Conservation (phyloP, 176 grass and related monocot species). For the Pontederia paniculata region DNA sequence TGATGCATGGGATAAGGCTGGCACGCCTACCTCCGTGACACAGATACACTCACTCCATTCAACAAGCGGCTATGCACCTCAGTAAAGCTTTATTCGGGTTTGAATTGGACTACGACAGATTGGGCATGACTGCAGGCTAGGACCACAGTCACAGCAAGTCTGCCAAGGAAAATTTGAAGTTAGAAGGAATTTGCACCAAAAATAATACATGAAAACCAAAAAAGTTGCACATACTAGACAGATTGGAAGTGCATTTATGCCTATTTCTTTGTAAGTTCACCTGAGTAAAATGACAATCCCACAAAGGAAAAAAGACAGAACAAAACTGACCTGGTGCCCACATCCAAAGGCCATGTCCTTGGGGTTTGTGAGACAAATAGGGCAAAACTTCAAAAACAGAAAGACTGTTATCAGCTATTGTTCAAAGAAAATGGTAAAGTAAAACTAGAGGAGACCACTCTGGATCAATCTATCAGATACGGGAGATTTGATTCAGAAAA, state of each 20-base stretch:
- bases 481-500: not conserved
- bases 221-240: not conserved
- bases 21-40: too few species aligned
- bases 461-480: not conserved
- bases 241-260: not conserved
- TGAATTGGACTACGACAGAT: not conserved
- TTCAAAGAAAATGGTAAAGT: not conserved
- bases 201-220: too few species aligned
- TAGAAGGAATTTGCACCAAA: not conserved
- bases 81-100: not conserved
- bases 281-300: too few species aligned
- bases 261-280: not conserved
- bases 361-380: constrained; percentile 6
- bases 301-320: not conserved
- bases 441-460: not conserved
- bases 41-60: too few species aligned
- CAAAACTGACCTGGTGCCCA: constrained; percentile 3
- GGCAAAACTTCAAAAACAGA: constrained; percentile 1
- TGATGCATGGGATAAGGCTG: too few species aligned
- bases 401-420: not conserved
- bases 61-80: not conserved
- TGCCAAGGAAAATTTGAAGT: not conserved
- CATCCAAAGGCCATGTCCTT: constrained; percentile 15
- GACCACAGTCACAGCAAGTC: not conserved
- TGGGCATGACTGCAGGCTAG: not conserved